phyloP scores from a whole-genome alignment of 352 stramenopile genomes.

The Phytophthora pisi region DNA sequence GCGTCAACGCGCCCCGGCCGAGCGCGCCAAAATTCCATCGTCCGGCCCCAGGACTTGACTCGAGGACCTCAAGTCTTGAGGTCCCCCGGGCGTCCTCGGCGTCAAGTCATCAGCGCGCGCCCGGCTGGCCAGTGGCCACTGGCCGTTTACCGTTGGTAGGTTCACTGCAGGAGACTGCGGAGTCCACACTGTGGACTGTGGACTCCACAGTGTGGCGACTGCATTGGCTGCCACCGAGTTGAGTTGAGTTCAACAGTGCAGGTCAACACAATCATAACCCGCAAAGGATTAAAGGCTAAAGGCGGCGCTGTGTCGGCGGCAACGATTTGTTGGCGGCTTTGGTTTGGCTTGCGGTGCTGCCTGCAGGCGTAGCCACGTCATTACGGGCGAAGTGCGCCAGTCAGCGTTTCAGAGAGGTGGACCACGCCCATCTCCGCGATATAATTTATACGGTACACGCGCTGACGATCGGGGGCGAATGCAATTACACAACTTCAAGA shows the following conservation, averaged over 20 bases:
- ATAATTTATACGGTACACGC: not conserved
- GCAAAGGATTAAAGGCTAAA: no score
- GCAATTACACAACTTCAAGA: no score
- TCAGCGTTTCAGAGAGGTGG: not conserved
- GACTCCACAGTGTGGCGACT: no score
- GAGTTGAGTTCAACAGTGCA: no score
- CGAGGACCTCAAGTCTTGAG: no score
- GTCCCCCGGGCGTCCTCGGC: not conserved
- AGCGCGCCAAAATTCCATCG: not conserved
- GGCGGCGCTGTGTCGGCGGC: no score
- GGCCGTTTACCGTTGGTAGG: not conserved
- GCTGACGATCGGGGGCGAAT: not conserved
- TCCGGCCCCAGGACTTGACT: not conserved
- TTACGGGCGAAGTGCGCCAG: not conserved
- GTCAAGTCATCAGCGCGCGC: not conserved
- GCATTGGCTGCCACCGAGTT: no score
- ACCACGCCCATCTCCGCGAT: not conserved
- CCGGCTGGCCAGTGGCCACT: no score
- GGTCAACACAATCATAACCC: no score
- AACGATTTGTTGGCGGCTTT: no score
- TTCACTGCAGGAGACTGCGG: not conserved
- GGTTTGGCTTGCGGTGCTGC: not conserved
- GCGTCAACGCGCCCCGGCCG: not conserved
- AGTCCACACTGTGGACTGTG: no score
- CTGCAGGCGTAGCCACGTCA: not conserved